phyloP scores from a whole-genome alignment of 2,329 filamentous ascomycete species.

The Verticillium nubilum region DNA sequence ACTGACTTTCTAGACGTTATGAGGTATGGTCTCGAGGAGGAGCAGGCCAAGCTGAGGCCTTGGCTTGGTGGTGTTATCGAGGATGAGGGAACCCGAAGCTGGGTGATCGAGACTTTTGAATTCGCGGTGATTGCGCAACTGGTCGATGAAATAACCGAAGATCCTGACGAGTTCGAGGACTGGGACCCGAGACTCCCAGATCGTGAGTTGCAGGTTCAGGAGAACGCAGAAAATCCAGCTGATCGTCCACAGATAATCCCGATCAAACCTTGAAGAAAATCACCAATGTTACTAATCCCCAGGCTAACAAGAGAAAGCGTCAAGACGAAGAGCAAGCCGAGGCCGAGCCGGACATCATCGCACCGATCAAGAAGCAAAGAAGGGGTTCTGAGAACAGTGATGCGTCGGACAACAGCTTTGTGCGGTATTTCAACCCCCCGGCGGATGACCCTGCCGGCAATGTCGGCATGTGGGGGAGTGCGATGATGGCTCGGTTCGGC shows the following conservation, averaged over 20 bases:
- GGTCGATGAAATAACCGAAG: background rate
- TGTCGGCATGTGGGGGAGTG: background rate
- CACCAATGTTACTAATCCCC: background rate
- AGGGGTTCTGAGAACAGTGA: background rate
- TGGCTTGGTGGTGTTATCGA: background rate
- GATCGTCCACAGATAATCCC: background rate
- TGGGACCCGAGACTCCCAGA: background rate
- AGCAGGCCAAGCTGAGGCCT: background rate
- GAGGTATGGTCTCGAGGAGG: background rate
- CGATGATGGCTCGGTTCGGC: background rate
- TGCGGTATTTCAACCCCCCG: background rate
- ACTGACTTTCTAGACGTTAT: background rate
- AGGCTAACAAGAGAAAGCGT: background rate
- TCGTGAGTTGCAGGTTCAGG: background rate
- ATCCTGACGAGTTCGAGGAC: background rate
- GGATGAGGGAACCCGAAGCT: background rate
- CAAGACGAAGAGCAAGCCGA: background rate
- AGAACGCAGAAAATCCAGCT: background rate
- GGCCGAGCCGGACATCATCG: background rate
- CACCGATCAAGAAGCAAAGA: background rate
- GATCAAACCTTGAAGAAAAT: background rate
- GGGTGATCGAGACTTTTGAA: background rate
- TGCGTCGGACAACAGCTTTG: background rate
- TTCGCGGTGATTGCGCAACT: background rate
- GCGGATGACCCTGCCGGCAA: background rate